Evolutionary conservation across 2,329 filamentous ascomycete genomes (phyloP).

Genomic region (Nothomitra cinnamomea): DNA sequence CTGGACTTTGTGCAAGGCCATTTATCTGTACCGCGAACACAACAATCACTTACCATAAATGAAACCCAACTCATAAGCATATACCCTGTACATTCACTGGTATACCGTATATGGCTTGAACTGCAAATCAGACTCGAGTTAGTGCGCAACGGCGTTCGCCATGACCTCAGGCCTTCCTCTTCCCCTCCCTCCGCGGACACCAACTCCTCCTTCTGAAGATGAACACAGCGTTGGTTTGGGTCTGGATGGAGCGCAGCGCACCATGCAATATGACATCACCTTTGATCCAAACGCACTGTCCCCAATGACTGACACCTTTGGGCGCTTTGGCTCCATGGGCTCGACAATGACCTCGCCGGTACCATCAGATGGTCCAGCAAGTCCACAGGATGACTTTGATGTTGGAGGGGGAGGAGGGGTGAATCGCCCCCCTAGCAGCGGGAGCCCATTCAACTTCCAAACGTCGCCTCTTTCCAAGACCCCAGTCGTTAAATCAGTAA

Average conservation of each 20-base stretch:
- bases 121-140: too few species aligned
- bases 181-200: slow-evolving; percentile 43
- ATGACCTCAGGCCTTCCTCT: slow-evolving; percentile 45
- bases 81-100: too few species aligned
- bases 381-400: slow-evolving; percentile 21
- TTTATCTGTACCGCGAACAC: too few species aligned
- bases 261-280: slow-evolving; percentile 14
- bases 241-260: slow-evolving; percentile 14
- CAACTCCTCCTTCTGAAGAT: slow-evolving; percentile 43
- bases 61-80: too few species aligned
- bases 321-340: slow-evolving; percentile 19
- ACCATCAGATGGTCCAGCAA: slow-evolving; percentile 15
- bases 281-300: slow-evolving; percentile 31
- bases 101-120: too few species aligned
- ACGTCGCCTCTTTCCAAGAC: slow-evolving; percentile 59
- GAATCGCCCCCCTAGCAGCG: slow-evolving; percentile 14
- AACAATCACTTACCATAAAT: too few species aligned
- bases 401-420: slow-evolving; percentile 16
- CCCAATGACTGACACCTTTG: slow-evolving; percentile 25
- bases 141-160: background rate
- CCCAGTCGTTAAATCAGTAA: slow-evolving; percentile 56
- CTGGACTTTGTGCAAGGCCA: too few species aligned
- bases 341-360: slow-evolving; percentile 12
- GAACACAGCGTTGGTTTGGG: slow-evolving; percentile 17
- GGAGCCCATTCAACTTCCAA: slow-evolving; percentile 87